Percentiles rank a stretch among this genome's conserved stretches.
phyloP scores from a whole-genome alignment of 179 eudicot species.

The Nepenthes alata region DNA sequence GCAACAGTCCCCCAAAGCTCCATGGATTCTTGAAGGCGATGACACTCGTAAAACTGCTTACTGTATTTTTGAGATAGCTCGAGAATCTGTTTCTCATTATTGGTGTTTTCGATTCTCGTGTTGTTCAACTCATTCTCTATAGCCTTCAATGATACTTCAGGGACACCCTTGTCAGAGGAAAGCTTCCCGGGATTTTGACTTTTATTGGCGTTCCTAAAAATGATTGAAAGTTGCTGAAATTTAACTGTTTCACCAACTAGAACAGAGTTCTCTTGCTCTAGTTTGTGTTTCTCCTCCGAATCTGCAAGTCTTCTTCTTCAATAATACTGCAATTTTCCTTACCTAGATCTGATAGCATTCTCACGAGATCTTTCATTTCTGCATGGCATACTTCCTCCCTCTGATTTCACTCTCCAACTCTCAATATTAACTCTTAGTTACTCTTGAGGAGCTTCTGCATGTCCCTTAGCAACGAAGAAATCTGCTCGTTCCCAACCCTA shows the following conservation, averaged over 20 bases:
- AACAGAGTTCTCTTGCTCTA: slow-evolving; percentile 43
- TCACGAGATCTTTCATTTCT: slow-evolving; percentile 40
- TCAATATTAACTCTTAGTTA: slow-evolving; percentile 43
- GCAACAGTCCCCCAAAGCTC: slow-evolving; percentile 55
- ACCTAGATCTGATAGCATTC: slow-evolving; percentile 39
- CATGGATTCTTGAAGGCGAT: slow-evolving; percentile 24
- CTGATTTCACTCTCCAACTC: slow-evolving; percentile 37
- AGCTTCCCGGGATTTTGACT: slow-evolving; percentile 29
- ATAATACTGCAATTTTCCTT: slow-evolving; percentile 33
- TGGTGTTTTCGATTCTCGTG: slow-evolving; percentile 23
- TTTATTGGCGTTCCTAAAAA: slow-evolving; percentile 36
- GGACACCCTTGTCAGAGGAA: slow-evolving; percentile 25
- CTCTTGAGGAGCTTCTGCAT: slow-evolving; percentile 39
- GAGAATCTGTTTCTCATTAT: slow-evolving; percentile 19
- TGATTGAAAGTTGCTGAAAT: slow-evolving; percentile 40
- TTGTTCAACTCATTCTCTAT: slow-evolving; percentile 40
- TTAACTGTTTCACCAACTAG: slow-evolving; percentile 41
- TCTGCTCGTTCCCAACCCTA: slow-evolving; percentile 30
- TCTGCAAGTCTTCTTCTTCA: slow-evolving; percentile 27
- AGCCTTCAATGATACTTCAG: slow-evolving; percentile 32
- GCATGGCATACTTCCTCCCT: slow-evolving; percentile 34
- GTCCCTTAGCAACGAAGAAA: slow-evolving; percentile 39
- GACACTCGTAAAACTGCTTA: slow-evolving; percentile 28
- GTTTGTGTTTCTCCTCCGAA: slow-evolving; percentile 32
- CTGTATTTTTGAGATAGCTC: slow-evolving; percentile 32